Percentiles rank a stretch among this genome's conserved stretches.
Evolutionary conservation across 441 rosid genomes (phyloP).

Genomic region (Populus hybrid): DNA sequence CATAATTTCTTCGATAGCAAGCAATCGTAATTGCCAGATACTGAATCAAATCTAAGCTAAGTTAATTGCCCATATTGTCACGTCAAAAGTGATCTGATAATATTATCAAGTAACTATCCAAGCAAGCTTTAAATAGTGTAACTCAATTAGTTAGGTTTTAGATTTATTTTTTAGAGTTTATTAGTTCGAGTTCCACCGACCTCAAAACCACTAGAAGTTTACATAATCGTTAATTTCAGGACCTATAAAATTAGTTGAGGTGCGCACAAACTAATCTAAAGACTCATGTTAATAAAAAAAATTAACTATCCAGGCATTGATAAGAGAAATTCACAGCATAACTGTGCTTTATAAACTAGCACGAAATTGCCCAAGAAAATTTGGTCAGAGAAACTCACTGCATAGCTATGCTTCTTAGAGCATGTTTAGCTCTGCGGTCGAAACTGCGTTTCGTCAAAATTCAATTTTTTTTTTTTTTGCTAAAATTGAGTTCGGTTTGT

Average conservation of each 20-base stretch:
- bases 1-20: no score
- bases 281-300: rapidly evolving
- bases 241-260: rapidly evolving
- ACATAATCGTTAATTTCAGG: rapidly evolving
- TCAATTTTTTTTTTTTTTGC: no score
- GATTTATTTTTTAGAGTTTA: rapidly evolving
- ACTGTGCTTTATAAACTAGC: not conserved
- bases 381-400: no score
- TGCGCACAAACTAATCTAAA: no score
- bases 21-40: not conserved
- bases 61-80: no score
- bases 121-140: no score
- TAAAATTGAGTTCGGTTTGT: no score
- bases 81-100: no score
- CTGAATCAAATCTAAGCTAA: not conserved
- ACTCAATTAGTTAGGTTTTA: no score
- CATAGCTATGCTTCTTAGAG: not conserved
- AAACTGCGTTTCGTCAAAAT: no score
- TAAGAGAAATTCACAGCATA: not conserved
- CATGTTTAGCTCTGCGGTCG: no score
- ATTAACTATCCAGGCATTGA: not conserved
- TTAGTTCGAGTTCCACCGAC: rapidly evolving
- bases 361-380: not conserved
- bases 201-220: rapidly evolving
- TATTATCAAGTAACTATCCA: no score